These are phyloP conservation scores for Hortaea sp. DNA, from an alignment of 2,329 filamentous ascomycete species.

Conservation along the genomic window DNA sequence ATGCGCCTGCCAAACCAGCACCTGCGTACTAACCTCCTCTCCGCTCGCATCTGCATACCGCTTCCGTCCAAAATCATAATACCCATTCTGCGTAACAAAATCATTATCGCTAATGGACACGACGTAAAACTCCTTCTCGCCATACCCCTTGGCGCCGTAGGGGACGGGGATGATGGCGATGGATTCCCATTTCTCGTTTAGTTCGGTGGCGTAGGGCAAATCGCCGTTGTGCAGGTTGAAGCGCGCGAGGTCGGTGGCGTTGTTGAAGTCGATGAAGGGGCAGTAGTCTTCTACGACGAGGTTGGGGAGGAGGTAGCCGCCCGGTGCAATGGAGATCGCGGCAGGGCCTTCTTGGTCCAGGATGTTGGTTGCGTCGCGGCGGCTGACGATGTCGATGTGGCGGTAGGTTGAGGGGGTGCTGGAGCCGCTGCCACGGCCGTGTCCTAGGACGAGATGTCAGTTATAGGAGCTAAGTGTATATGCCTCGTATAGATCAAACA, in stretches of 20 bases:
- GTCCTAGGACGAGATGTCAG: neutral
- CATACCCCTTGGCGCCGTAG: constrained; percentile 32
- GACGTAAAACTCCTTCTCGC: constrained; percentile 54
- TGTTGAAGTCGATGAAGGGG: constrained; percentile 58
- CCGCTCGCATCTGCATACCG: constrained; percentile 49
- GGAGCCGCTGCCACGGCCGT: constrained; percentile 31
- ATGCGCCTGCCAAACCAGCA: constrained; percentile 51
- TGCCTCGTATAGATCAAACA: no score
- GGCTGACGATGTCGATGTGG: constrained; percentile 59
- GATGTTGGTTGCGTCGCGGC: constrained; percentile 52
- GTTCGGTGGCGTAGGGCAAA: constrained; percentile 43
- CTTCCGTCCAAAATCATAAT: constrained; percentile 48
- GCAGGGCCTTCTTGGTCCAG: constrained; percentile 36
- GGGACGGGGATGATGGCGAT: constrained; percentile 53
- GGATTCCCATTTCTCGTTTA: constrained; percentile 74
- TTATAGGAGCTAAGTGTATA: no score
- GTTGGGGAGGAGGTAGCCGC: constrained; percentile 38
- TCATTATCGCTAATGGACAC: constrained; percentile 63
- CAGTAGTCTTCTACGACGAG: constrained; percentile 55
- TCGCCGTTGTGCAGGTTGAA: constrained; percentile 59
- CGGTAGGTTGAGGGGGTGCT: constrained; percentile 47
- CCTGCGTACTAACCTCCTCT: constrained; percentile 51
- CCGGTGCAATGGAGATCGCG: constrained; percentile 12
- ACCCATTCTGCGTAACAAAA: constrained; percentile 63
- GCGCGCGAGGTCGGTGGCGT: constrained; percentile 51